Evolutionary conservation across 2,329 filamentous ascomycete species (phyloP).

Genomic region (Penicillium verrucosum): DNA sequence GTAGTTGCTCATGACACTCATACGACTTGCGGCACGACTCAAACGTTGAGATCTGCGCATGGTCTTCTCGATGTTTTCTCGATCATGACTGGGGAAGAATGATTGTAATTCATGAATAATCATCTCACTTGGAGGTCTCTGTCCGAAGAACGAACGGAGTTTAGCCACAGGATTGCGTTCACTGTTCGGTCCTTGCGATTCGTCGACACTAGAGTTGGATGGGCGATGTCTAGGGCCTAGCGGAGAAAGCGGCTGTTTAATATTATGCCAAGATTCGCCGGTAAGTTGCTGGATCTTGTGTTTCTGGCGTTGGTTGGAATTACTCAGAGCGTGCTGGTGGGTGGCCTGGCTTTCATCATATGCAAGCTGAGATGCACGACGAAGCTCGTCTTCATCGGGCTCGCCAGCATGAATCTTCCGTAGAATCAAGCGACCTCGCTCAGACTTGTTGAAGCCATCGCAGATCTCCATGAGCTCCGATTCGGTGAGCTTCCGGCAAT

Average conservation of each 20-base stretch:
- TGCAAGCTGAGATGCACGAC: conserved; percentile 83
- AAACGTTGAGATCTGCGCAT: conserved; percentile 86
- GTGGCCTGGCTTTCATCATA: conserved; percentile 78
- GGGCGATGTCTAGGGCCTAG: conserved; percentile 42
- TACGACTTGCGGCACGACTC: conserved; percentile 85
- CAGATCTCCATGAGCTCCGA: conserved; percentile 88
- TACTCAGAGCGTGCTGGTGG: conserved; percentile 59
- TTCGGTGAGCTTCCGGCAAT: conserved; percentile 80
- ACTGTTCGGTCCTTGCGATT: conserved; percentile 24
- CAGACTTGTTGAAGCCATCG: conserved; percentile 77
- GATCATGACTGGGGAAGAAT: conserved; percentile 93
- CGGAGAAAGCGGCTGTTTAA: conserved; percentile 84
- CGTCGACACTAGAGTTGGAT: conserved; percentile 27
- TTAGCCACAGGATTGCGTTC: conserved; percentile 40
- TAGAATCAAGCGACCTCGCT: conserved; percentile 86
- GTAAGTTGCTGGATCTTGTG: conserved; percentile 85
- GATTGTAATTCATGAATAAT: conserved; percentile 95
- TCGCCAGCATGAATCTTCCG: conserved; percentile 89
- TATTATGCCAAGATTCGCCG: conserved; percentile 80
- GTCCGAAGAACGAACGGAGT: conserved; percentile 71
- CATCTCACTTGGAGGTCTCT: conserved; percentile 90
- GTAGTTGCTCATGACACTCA: conserved; percentile 90
- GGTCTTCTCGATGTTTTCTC: conserved; percentile 92
- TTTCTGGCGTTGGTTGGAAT: conserved; percentile 71
- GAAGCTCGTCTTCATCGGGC: conserved; percentile 80